Base-by-base conservation (phyloP, 371 early-diverging fungal genomes). In the Lichtheimia ornata region DNA sequence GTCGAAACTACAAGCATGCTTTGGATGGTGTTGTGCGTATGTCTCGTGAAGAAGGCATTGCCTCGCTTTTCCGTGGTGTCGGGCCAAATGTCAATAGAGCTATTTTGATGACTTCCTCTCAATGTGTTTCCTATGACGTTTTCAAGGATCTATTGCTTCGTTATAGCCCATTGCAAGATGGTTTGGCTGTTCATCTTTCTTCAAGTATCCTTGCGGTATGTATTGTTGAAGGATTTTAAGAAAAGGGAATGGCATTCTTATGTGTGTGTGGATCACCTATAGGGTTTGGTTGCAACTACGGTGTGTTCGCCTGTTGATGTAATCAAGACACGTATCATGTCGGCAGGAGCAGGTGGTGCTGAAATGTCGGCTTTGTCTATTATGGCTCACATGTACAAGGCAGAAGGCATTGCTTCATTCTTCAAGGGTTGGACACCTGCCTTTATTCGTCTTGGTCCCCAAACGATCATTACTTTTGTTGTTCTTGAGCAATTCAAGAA, bases 361-460 rank as follows among this genome's bases (percentile, higher is more conserved):
- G 79, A 81, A 50, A 75, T 83, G 12, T 72, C 72, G 11, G 62
- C 75, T 0, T 20, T 69, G 9, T 15, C 54, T 5, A 50, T 74
- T 24, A 66, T 84, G 66, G 58, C 73, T 9, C 64, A 76, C 20
- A 89, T 89, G 65, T 74, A 75, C 20, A 65, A 67, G 50, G 67
- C 66, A 7, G 92, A 91, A 67, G 92, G 92, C 13, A 41, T 76
- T 0, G 12, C 61, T 20, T 88, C 88, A 9, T 77, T 91, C 56
- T 86, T 88, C 63, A 91, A 88, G 76, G 92, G 92, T 11, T 90
- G 88, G 90, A 73, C 83, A 0, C 88, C 88, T 17, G 78, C 85
- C 14, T 86, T 83, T 61, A 71, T 82, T 44, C 74, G 88, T 43
- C 77, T 86, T 43, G 88, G 86, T 2, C 90, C 90, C 3, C 90